Evolutionary conservation across 805 yeast species (phyloP), one percentile per base, ranked within the genome.

Genomic region (Candida patagonica): DNA sequence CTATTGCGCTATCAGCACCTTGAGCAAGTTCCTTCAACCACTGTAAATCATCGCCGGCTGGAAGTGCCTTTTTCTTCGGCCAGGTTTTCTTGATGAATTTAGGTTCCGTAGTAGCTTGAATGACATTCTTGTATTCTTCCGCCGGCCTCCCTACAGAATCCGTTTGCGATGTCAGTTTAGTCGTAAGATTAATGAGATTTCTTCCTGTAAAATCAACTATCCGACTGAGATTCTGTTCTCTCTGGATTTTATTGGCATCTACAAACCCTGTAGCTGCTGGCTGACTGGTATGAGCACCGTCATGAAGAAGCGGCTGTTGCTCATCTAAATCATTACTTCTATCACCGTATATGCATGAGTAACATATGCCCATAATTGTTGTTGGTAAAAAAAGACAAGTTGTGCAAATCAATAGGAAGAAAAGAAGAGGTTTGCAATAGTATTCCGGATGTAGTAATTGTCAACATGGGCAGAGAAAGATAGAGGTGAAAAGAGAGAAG

Each of bases 201-300:
- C 41, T 27, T 9, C 50, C 50, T 6, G 48, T 46, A 36, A 44
- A 44, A 10, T 41, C 31, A 10, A 48, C 50, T 35, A 48, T 48
- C 16, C 29, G 27, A 20, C 38, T 36, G 26, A 48, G 39, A 1
- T 42, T 38, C 27, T 47, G 40, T 19, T 48, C 51, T 24, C 47
- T 42, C 25, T 43, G 30, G 10, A 37, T 27, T 19, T 34, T 22
- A 17, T 38, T 43, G 15, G 21, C 21, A 23, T 33, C 37, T 3
- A 30, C 15, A n/a, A 38, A 35, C 7, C 20, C 29, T 3, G 31
- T 23, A 22, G 31, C 34, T 6, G 39, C 30, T 16, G 21, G 39
- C 8, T 36, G 27, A 2, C 22, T 29, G 12, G n/a, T 24, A 4
- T 24, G 30, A 6, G 27, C 35, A 13, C 13, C 30, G 9, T 22